Evolutionary conservation across 2,329 filamentous ascomycete species (phyloP).

Genomic region (Arthrobotrys musiformis): DNA sequence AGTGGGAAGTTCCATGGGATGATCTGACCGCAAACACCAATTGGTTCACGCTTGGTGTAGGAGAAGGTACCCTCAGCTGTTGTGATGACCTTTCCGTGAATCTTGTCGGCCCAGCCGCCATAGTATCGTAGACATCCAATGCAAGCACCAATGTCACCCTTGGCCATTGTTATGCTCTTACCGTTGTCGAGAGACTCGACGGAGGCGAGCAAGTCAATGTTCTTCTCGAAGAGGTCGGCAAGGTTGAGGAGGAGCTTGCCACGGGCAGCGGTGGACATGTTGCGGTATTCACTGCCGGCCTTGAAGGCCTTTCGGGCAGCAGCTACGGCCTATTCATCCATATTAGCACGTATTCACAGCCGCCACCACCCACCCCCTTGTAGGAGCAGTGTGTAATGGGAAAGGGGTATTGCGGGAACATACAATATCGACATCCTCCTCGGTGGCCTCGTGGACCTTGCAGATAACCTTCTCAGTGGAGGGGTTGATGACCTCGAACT

Average conservation of each 20-base stretch:
- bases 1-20: conserved; percentile 91
- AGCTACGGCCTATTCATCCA: conserved; percentile 70
- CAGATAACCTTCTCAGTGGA: conserved; percentile 84
- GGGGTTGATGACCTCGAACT: conserved; percentile 92
- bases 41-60: conserved; percentile 82
- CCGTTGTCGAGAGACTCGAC: conserved; percentile 91
- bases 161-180: conserved; percentile 80
- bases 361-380: background rate
- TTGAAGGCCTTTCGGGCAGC: conserved; percentile 89
- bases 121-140: conserved; percentile 83
- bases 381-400: background rate
- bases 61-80: conserved; percentile 81
- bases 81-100: conserved; percentile 78
- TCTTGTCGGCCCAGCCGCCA: conserved; percentile 91
- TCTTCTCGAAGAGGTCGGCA: conserved; percentile 81
- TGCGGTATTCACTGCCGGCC: conserved; percentile 70
- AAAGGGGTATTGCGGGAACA: background rate
- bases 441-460: conserved; percentile 83
- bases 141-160: conserved; percentile 76
- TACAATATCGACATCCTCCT: conserved; percentile 77
- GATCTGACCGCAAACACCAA: conserved; percentile 85
- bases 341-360: background rate
- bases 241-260: conserved; percentile 78
- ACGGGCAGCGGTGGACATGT: conserved; percentile 76
- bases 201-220: conserved; percentile 78